phyloP scores from a whole-genome alignment of 2,329 filamentous ascomycete genomes.

The Onygenales sp. region DNA sequence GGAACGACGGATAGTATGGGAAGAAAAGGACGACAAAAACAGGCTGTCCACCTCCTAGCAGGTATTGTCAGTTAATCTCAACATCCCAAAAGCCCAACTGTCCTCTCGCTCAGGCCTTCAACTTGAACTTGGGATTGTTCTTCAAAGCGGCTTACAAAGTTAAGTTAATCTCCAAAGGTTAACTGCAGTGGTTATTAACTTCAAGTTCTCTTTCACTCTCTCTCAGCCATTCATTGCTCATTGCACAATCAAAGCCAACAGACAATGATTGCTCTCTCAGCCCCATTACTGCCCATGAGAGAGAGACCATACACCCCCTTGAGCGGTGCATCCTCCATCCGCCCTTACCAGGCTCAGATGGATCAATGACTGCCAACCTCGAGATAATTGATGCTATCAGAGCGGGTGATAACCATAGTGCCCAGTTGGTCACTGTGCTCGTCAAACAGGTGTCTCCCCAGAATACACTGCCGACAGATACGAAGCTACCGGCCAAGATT shows the following conservation, averaged over 20 bases:
- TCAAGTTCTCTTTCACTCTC: too few species aligned
- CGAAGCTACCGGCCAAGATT: slow-evolving; percentile 5
- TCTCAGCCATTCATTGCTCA: too few species aligned
- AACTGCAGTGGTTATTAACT: too few species aligned
- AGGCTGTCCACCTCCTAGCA: too few species aligned
- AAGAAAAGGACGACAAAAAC: too few species aligned
- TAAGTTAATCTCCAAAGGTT: too few species aligned
- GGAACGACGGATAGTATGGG: too few species aligned
- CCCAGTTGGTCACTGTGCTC: slow-evolving; percentile 2
- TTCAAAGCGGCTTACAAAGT: too few species aligned
- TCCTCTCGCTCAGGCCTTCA: not conserved
- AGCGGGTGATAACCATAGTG: slow-evolving; percentile 4
- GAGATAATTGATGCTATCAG: not conserved
- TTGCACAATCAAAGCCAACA: not conserved
- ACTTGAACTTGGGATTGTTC: too few species aligned
- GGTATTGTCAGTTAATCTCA: too few species aligned
- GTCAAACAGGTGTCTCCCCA: not conserved
- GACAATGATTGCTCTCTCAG: not conserved
- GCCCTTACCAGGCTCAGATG: not conserved
- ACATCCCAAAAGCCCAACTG: not conserved
- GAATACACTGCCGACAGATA: not conserved
- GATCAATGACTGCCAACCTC: not conserved
- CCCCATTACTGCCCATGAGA: not conserved
- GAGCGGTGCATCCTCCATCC: not conserved
- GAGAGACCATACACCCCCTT: not conserved